Evolutionary conservation across 768 basidiomycete species (phyloP).

Genomic region (Mycena belliarum): DNA sequence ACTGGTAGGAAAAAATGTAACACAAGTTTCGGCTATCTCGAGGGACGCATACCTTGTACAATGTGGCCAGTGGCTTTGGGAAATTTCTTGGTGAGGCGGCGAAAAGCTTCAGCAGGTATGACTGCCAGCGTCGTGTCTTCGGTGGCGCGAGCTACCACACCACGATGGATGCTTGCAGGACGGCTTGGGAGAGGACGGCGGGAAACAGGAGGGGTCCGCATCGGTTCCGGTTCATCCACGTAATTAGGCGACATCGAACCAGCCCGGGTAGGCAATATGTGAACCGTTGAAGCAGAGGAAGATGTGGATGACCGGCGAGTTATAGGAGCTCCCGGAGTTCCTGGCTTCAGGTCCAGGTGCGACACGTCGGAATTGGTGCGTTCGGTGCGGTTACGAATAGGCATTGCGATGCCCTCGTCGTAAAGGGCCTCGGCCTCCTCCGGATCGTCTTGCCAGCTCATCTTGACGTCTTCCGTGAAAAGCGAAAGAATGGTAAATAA

Average conservation of each 20-base stretch:
- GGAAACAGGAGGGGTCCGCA: conserved; percentile 18
- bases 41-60: conserved; percentile 68
- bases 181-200: conserved; percentile 25
- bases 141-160: conserved; percentile 88
- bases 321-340: too few relatives aligned
- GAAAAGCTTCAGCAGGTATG: conserved; percentile 96
- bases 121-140: conserved; percentile 97
- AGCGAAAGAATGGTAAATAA: conserved; percentile 95
- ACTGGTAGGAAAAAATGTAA: conserved; percentile 45
- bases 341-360: conserved; percentile 49
- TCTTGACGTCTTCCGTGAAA: conserved; percentile 92
- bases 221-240: conserved; percentile 19
- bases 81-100: conserved; percentile 90
- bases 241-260: conserved; percentile 31
- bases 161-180: conserved; percentile 53
- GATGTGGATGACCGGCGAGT: conserved; percentile 61
- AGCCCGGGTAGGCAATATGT: conserved; percentile 34
- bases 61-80: conserved; percentile 97
- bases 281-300: conserved; percentile 71
- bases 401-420: conserved; percentile 24
- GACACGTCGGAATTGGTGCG: conserved; percentile 69
- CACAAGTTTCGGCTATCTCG: conserved; percentile 1
- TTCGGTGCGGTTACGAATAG: conserved; percentile 28
- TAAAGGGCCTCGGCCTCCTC: conserved; percentile 31
- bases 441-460: conserved; percentile 83